Evolutionary conservation across 768 basidiomycete species (phyloP).

Genomic region (Cyclocybe cylindracea): DNA sequence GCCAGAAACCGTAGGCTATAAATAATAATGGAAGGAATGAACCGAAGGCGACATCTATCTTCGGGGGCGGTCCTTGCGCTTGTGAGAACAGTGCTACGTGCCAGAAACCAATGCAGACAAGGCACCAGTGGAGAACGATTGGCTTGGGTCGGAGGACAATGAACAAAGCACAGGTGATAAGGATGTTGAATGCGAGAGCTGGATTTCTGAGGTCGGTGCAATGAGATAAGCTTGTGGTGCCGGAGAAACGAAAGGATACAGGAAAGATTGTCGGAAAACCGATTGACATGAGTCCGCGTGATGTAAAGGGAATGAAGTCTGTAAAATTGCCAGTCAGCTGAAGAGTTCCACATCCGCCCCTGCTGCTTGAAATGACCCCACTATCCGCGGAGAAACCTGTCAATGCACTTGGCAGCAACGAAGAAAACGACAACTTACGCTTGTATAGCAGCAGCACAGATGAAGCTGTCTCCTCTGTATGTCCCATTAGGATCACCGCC

Average conservation of each 20-base stretch:
- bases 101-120: slow-evolving; percentile 88
- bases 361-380: slow-evolving; percentile 60
- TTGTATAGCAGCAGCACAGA: slow-evolving; percentile 84
- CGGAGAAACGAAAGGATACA: slow-evolving; percentile 57
- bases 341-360: slow-evolving; percentile 78
- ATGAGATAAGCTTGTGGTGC: slow-evolving; percentile 46
- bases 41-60: slow-evolving; percentile 69
- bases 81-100: slow-evolving; percentile 81
- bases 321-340: slow-evolving; percentile 74
- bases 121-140: slow-evolving; percentile 69
- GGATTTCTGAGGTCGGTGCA: slow-evolving; percentile 71
- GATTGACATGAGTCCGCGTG: slow-evolving; percentile 67
- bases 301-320: slow-evolving; percentile 57
- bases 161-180: slow-evolving; percentile 68
- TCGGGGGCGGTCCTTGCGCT: slow-evolving; percentile 64
- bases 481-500: slow-evolving; percentile 73
- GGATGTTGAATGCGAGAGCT: slow-evolving; percentile 73
- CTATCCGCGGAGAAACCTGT: slow-evolving; percentile 33
- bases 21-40: slow-evolving; percentile 80
- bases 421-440: slow-evolving; percentile 47
- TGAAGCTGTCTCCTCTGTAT: slow-evolving; percentile 83
- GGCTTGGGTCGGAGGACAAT: slow-evolving; percentile 71
- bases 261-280: slow-evolving; percentile 80
- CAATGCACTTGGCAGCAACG: slow-evolving; percentile 7
- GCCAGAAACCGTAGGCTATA: slow-evolving; percentile 79